Conservation (phyloP, 306 rosid genomes). For the Vicia faba region DNA sequence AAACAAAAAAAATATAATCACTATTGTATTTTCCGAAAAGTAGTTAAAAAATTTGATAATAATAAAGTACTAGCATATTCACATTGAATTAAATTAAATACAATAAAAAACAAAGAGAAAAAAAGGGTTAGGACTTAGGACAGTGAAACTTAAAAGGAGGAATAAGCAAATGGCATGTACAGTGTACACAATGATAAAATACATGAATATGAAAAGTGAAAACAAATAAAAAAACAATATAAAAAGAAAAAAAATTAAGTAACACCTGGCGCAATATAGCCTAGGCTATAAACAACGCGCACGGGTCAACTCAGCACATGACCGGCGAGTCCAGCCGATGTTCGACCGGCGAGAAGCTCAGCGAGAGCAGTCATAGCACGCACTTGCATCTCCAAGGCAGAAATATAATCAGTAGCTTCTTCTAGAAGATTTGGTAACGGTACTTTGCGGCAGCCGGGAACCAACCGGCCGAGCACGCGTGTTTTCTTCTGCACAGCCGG, state of each 20-base stretch:
- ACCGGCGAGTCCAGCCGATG: conserved; percentile 42
- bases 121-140: conserved; percentile 21
- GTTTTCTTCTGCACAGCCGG: conserved; percentile 66
- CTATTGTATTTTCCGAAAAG: not conserved
- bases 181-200: conserved; percentile 61
- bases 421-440: conserved; percentile 82
- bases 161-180: conserved; percentile 52
- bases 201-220: conserved; percentile 47
- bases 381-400: conserved; percentile 94
- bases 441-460: conserved; percentile 86
- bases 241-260: conserved; percentile 13
- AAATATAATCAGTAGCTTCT: conserved; percentile 80
- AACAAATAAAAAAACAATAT: conserved; percentile 24
- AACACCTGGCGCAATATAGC: conserved; percentile 60
- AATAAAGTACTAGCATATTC: conserved; percentile 50
- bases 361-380: conserved; percentile 74
- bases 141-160: conserved; percentile 34
- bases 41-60: conserved; percentile 33
- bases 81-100: conserved; percentile 41
- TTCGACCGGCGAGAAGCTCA: conserved; percentile 57
- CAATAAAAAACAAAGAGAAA: not conserved
- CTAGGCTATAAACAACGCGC: conserved; percentile 35
- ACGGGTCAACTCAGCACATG: conserved; percentile 45
- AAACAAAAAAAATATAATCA: no score
- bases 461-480: conserved; percentile 65